Percentiles rank a stretch among this genome's conserved stretches.
phyloP scores from a whole-genome alignment of 2,329 filamentous ascomycete species.

The Fusarium sp. region DNA sequence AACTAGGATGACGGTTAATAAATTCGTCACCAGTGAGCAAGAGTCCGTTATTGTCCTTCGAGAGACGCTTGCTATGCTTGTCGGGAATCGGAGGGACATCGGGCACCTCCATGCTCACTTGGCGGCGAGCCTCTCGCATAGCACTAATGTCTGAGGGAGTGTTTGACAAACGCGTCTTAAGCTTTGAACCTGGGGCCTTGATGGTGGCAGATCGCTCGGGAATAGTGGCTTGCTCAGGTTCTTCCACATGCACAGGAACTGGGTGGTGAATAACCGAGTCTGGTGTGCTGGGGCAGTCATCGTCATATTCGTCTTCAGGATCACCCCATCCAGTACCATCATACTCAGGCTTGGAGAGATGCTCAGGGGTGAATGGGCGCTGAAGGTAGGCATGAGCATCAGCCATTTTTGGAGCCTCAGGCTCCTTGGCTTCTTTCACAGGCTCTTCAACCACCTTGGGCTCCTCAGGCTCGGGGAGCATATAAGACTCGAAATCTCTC shows the following conservation, averaged over 20 bases:
- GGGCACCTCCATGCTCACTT: slow-evolving; percentile 81
- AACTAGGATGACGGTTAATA: slow-evolving; percentile 73
- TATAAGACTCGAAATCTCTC: slow-evolving; percentile 57
- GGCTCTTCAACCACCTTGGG: slow-evolving; percentile 47
- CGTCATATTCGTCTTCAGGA: slow-evolving; percentile 60
- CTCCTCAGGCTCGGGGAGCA: slow-evolving; percentile 53
- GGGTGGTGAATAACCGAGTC: slow-evolving; percentile 90
- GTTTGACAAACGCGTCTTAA: slow-evolving; percentile 89
- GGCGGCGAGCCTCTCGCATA: slow-evolving; percentile 87
- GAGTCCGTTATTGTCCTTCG: slow-evolving; percentile 56
- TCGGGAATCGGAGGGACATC: slow-evolving; percentile 69
- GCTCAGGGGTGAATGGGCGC: slow-evolving; percentile 61
- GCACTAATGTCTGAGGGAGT: slow-evolving; percentile 84
- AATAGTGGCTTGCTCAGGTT: slow-evolving; percentile 65
- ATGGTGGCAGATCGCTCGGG: slow-evolving; percentile 89
- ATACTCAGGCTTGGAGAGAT: slow-evolving; percentile 69
- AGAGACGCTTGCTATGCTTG: slow-evolving; percentile 66
- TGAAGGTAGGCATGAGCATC: slow-evolving; percentile 51
- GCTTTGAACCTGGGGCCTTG: slow-evolving; percentile 83
- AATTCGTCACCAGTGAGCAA: slow-evolving; percentile 52
- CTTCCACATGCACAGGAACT: slow-evolving; percentile 54
- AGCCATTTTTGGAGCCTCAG: slow-evolving; percentile 46
- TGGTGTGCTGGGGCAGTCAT: slow-evolving; percentile 75
- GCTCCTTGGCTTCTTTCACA: slow-evolving; percentile 34
- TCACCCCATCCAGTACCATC: slow-evolving; percentile 71